Evolutionary conservation across 2,329 filamentous ascomycete genomes (phyloP).

Genomic region (Calonectria hawksworthii): DNA sequence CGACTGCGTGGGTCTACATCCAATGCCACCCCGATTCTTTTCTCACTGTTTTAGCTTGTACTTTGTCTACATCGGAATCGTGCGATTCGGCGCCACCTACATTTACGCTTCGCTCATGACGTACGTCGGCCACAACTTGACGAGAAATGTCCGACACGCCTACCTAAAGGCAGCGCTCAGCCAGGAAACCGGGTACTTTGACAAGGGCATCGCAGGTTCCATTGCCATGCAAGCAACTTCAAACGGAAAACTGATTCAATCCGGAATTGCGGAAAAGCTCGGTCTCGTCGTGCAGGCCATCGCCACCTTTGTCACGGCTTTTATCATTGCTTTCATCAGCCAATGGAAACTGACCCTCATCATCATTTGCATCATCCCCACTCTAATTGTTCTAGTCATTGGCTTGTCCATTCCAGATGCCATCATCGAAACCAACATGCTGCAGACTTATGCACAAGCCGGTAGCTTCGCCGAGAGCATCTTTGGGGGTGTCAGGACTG

Average conservation of each 20-base stretch:
- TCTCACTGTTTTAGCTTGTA: conserved; percentile 36
- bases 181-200: conserved; percentile 65
- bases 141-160: conserved; percentile 61
- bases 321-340: conserved; percentile 55
- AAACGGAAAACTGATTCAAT: conserved; percentile 57
- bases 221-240: conserved; percentile 54
- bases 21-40: neutral
- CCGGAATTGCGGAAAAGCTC: conserved; percentile 57
- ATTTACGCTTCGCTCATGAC: conserved; percentile 59
- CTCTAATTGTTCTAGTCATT: conserved; percentile 49
- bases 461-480: conserved; percentile 54
- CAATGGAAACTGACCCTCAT: conserved; percentile 62
- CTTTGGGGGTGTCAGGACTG: conserved; percentile 54
- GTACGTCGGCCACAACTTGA: conserved; percentile 64
- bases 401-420: conserved; percentile 46
- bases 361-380: conserved; percentile 48
- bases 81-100: conserved; percentile 62
- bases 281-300: conserved; percentile 55
- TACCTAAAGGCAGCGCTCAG: conserved; percentile 65
- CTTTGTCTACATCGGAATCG: conserved; percentile 57
- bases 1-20: conserved; percentile 13
- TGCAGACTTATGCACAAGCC: conserved; percentile 51
- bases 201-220: conserved; percentile 57
- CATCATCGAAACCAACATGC: conserved; percentile 48
- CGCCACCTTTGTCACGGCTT: conserved; percentile 54